phyloP scores from a whole-genome alignment of 768 basidiomycete species.

The Guyanaporus albipodus region DNA sequence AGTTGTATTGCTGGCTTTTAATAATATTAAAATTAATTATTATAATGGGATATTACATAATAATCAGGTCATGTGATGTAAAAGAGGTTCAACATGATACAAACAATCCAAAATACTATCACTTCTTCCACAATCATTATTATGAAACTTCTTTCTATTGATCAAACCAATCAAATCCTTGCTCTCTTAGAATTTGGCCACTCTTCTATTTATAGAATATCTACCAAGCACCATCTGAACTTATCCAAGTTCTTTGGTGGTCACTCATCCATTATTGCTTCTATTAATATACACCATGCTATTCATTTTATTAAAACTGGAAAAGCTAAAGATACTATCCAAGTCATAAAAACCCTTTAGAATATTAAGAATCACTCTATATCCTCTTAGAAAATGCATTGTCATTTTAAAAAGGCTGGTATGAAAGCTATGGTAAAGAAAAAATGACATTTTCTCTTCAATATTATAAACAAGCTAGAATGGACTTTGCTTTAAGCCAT shows the following conservation, averaged over 20 bases:
- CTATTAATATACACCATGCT: background rate
- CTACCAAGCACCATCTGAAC: background rate
- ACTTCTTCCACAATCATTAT: background rate
- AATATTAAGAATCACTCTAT: too few species aligned
- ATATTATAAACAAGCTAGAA: too few species aligned
- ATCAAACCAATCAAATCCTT: background rate
- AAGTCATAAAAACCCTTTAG: too few species aligned
- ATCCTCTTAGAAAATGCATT: too few species aligned
- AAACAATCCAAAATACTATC: background rate
- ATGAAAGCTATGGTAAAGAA: too few species aligned
- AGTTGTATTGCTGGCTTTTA: background rate
- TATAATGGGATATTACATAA: background rate
- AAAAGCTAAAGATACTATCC: too few species aligned
- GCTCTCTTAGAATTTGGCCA: background rate
- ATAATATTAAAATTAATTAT: background rate
- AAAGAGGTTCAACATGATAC: background rate
- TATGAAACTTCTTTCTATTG: constrained; percentile 1
- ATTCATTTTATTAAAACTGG: background rate
- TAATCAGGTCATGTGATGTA: background rate
- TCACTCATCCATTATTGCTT: background rate
- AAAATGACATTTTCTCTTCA: too few species aligned
- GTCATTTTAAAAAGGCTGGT: too few species aligned
- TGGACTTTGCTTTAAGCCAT: too few species aligned
- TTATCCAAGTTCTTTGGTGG: background rate
- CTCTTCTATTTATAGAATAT: background rate